Evolutionary conservation across 164 flowering plant genomes (phyloP).

Genomic region (Echeveria elegans): DNA sequence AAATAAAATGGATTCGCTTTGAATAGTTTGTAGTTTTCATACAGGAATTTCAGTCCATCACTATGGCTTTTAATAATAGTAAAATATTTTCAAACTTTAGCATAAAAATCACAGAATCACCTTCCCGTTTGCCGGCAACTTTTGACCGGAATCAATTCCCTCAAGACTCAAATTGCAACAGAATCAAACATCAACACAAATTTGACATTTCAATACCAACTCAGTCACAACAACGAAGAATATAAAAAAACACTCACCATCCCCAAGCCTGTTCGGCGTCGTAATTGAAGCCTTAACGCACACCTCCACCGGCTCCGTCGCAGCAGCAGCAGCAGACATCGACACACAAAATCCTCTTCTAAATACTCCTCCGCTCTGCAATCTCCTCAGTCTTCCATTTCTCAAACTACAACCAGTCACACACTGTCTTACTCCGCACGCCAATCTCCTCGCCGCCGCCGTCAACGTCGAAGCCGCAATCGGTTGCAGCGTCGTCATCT

Average conservation of each 20-base stretch:
- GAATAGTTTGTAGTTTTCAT: no score
- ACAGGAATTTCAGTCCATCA: no score
- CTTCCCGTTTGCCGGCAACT: no score
- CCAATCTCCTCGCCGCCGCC: neutral
- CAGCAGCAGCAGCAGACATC: slow-evolving; percentile 19
- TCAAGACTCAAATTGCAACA: no score
- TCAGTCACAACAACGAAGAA: neutral
- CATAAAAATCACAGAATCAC: no score
- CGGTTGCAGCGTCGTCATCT: slow-evolving; percentile 6
- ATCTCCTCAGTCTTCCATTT: neutral
- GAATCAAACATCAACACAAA: neutral
- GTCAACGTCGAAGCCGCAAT: neutral
- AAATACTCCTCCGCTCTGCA: neutral
- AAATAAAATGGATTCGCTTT: no score
- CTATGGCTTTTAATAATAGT: no score
- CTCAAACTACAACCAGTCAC: neutral
- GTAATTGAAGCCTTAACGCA: slow-evolving; percentile 74
- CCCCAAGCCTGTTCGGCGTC: slow-evolving; percentile 69
- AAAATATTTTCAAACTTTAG: no score
- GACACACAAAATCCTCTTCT: slow-evolving; percentile 17
- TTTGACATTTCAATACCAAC: neutral
- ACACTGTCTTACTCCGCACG: neutral
- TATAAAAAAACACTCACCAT: slow-evolving; percentile 38
- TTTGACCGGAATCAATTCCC: no score
- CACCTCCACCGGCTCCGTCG: slow-evolving; percentile 50